Percentiles rank a stretch among this genome's conserved stretches.
Evolutionary conservation across 176 grass and related monocot genomes (phyloP).

Genomic region (Carex kokanica): DNA sequence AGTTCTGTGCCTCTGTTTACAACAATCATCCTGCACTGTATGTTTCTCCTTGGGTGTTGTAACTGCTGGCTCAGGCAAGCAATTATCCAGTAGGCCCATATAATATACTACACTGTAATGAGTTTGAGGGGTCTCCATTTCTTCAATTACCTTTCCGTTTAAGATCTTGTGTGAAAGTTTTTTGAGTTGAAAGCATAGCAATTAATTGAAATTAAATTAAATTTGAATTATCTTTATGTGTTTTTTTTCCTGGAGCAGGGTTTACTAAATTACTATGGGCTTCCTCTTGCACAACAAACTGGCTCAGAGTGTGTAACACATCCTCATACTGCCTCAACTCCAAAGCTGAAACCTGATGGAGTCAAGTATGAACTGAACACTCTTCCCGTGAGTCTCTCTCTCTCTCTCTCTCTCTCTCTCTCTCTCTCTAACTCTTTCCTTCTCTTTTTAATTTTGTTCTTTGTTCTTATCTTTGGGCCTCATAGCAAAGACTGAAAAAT

Average conservation of each 20-base stretch:
- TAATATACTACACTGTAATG: neutral
- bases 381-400: conserved; percentile 63
- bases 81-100: neutral
- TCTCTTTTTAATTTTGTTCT: neutral
- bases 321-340: conserved; percentile 11
- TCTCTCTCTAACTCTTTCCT: neutral
- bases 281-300: conserved; percentile 39
- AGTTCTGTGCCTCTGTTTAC: neutral
- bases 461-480: neutral
- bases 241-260: conserved; percentile 40
- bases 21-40: neutral
- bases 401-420: too few species aligned
- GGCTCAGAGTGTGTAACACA: neutral
- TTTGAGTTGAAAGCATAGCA: neutral
- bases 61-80: neutral
- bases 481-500: neutral
- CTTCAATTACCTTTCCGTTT: neutral
- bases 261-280: conserved; percentile 67
- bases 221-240: neutral
- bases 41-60: neutral
- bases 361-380: conserved; percentile 75
- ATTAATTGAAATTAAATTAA: neutral
- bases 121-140: neutral
- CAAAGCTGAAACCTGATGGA: conserved; percentile 27
- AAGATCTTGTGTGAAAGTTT: neutral